Conservation (phyloP, 352 stramenopile species). For the Globisporangium paroecandrum region DNA sequence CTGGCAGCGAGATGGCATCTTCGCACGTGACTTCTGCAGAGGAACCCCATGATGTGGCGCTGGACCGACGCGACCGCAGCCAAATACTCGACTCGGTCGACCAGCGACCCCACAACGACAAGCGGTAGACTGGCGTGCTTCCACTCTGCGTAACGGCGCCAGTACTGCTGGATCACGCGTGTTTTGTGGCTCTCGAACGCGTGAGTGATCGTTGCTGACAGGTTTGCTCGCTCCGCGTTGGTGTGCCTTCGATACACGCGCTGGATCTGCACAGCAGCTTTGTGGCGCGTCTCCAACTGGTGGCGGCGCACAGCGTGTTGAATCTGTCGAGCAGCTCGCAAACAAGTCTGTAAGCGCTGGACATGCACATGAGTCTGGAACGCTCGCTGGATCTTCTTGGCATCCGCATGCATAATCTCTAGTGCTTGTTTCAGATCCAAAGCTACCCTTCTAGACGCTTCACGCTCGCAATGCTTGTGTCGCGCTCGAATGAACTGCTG, state of each 20-base stretch:
- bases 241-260: conserved; percentile 12
- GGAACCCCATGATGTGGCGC: conserved; percentile 33
- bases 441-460: not conserved
- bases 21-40: conserved; percentile 36
- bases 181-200: conserved; percentile 18
- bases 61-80: conserved; percentile 45
- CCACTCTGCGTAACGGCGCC: conserved; percentile 31
- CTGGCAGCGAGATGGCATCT: conserved; percentile 21
- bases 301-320: conserved; percentile 25
- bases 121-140: conserved; percentile 23
- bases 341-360: not conserved
- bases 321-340: conserved; percentile 23
- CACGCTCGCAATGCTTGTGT: not conserved
- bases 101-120: conserved; percentile 22
- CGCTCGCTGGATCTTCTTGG: conserved; percentile 34
- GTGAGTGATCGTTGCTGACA: conserved; percentile 1
- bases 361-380: conserved; percentile 21
- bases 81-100: conserved; percentile 47
- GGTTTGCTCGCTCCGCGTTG: not conserved
- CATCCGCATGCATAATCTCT: conserved; percentile 19
- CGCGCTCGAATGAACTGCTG: conserved; percentile 22
- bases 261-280: conserved; percentile 21
- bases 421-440: conserved; percentile 20
- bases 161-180: conserved; percentile 29
- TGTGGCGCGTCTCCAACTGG: not conserved